Evolutionary conservation across 2,329 filamentous ascomycete genomes (phyloP), one percentile per base, ranked within the genome.

Genomic region (Orbilia blumenaviensis): DNA sequence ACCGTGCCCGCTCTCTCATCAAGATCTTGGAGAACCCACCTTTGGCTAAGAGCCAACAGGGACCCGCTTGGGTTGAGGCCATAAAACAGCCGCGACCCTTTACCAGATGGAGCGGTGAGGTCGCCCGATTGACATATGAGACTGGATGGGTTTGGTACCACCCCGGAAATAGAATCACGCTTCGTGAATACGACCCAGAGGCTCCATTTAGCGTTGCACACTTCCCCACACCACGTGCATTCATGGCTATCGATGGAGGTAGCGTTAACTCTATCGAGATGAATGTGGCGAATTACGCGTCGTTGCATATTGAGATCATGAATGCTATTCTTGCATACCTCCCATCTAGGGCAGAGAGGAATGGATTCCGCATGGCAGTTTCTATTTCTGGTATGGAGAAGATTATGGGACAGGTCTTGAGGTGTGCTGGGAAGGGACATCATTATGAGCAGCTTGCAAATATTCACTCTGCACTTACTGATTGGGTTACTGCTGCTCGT

Each of bases 221-320:
- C 41, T 75, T 75, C 50, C 71, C 71, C 3, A 67, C 71, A 3
- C 71, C 71, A 23, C 71, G 71, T 9, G 54, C 54, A 7, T 75
- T 75, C 32, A 44, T 58, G 46, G 64, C 63, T 0, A 29, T 75
- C 8, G 71, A 75, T 23, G 71, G 71, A 9, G 71, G 54, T 12
- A 75, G 56, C 38, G 63, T 68, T 44, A 95, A 95, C 56, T 94
- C 95, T 64, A 95, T 98, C 8, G 95, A 99, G 83, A 98, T 95
- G 95, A 95, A 98, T 82, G 95, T 95, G 1, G 98, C 95, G 8
- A 97, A 97, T 83, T 98, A 98, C 82, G 86, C 98, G 9, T 93
- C 94, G 16, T 92, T 92, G 0, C 94, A 99, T 81, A 87, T 99
- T 8, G 95, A 98, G 81, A 89, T 99, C 9, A 84, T 98, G 80